These are phyloP conservation scores for Lactarius sp. DNA, from an alignment of 768 basidiomycete species.

Conservation along the genomic window DNA sequence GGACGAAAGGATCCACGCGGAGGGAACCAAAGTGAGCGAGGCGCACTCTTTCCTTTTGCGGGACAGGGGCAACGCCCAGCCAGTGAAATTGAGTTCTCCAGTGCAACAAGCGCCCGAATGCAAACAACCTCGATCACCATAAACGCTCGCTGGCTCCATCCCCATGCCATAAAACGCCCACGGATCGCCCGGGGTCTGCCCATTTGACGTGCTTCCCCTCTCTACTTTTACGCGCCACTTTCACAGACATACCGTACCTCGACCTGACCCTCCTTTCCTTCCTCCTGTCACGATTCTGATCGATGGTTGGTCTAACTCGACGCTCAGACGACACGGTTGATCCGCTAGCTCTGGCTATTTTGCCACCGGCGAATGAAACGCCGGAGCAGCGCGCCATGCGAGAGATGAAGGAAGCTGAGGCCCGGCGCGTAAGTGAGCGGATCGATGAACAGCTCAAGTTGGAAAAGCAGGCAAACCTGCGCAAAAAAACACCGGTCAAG, in stretches of 20 bases:
- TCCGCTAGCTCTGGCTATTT: slow-evolving; percentile 1
- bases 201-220: not conserved
- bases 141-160: not conserved
- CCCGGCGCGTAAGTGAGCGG: slow-evolving; percentile 26
- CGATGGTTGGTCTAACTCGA: slow-evolving; percentile 2
- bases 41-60: not conserved
- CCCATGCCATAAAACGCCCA: slow-evolving; percentile 5
- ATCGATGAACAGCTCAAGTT: slow-evolving; percentile 28
- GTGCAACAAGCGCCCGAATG: not conserved
- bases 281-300: not conserved
- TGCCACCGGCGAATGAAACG: slow-evolving; percentile 15
- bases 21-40: not conserved
- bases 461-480: slow-evolving; percentile 21
- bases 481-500: slow-evolving; percentile 26
- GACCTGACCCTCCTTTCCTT: not conserved
- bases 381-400: slow-evolving; percentile 26
- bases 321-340: not conserved
- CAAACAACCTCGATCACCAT: not conserved
- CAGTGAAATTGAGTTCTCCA: not conserved
- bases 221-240: not conserved
- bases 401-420: slow-evolving; percentile 26
- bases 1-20: not conserved
- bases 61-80: not conserved
- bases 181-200: not conserved
- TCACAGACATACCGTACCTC: not conserved